phyloP scores from a whole-genome alignment of 2,329 filamentous ascomycete genomes.

The Penicillium corylophilum region DNA sequence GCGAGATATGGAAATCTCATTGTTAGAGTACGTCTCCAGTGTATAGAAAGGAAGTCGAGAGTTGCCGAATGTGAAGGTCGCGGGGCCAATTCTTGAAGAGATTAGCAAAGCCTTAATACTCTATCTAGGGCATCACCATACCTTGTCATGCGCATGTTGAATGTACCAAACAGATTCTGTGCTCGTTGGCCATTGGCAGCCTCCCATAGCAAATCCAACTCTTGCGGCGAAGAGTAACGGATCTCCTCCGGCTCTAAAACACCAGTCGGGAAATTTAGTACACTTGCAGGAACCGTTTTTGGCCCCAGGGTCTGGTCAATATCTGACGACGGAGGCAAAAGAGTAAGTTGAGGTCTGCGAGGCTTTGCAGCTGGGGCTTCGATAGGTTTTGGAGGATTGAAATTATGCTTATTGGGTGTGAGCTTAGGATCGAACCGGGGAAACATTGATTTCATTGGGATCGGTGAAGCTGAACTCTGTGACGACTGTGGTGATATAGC shows the following conservation, averaged over 20 bases:
- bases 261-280: conserved; percentile 42
- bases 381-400: conserved; percentile 30
- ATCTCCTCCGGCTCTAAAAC: conserved; percentile 34
- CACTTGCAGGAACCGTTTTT: conserved; percentile 44
- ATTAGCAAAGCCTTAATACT: conserved; percentile 15
- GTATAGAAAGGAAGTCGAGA: conserved; percentile 46
- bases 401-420: conserved; percentile 37
- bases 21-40: conserved; percentile 42
- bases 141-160: conserved; percentile 45
- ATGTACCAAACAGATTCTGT: conserved; percentile 31
- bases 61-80: conserved; percentile 46
- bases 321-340: conserved; percentile 32
- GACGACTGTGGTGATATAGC: conserved; percentile 18
- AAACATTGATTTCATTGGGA: conserved; percentile 48
- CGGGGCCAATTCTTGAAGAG: conserved; percentile 35
- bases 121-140: conserved; percentile 23
- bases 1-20: conserved; percentile 44
- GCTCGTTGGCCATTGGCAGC: conserved; percentile 46
- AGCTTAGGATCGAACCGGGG: conserved; percentile 44
- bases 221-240: conserved; percentile 40
- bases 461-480: conserved; percentile 28
- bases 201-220: conserved; percentile 46
- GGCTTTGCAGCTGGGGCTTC: conserved; percentile 12
- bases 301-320: conserved; percentile 38
- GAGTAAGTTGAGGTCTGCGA: conserved; percentile 30